Evolutionary conservation across 1,284 basidiomycete species (phyloP).

Genomic region (Bondarzewia mesenterica): DNA sequence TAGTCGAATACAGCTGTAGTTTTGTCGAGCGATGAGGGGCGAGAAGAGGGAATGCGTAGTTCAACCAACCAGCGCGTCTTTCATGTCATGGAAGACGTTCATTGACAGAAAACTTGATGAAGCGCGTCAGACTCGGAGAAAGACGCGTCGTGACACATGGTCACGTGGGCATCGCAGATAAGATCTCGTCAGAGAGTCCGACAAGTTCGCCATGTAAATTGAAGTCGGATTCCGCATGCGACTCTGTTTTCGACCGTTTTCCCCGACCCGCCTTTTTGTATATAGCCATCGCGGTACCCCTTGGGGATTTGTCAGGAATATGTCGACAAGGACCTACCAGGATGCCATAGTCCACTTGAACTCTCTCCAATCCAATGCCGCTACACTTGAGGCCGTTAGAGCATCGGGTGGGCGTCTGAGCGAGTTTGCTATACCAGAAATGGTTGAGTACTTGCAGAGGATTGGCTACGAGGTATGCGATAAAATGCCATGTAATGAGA

Average conservation of each 20-base stretch:
- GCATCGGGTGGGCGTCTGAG: conserved; percentile 68
- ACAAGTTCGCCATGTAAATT: neutral
- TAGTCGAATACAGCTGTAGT: neutral
- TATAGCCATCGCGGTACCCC: neutral
- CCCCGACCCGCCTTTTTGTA: neutral
- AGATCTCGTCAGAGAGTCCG: too few species aligned
- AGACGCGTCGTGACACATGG: neutral
- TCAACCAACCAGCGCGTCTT: too few species aligned
- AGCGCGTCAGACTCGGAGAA: neutral
- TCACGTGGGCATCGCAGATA: neutral
- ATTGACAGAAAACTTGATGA: too few species aligned
- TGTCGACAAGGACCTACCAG: conserved; percentile 54
- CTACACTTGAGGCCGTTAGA: conserved; percentile 78
- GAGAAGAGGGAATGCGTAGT: too few species aligned
- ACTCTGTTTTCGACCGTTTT: neutral
- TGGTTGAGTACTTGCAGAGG: conserved; percentile 82
- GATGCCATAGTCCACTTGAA: conserved; percentile 89
- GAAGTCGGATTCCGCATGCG: neutral
- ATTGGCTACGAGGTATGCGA: conserved; percentile 78
- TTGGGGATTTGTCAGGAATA: conserved; percentile 21
- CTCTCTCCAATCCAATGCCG: conserved; percentile 91
- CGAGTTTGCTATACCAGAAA: conserved; percentile 78
- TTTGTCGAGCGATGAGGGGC: neutral
- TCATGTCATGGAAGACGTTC: too few species aligned
- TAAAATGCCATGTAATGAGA: conserved; percentile 7